A percentile compares a stretch with the other conserved stretches of the same genome.
phyloP scores from a whole-genome alignment of 2,329 filamentous ascomycete species.

The Phialocephala subalpina region DNA sequence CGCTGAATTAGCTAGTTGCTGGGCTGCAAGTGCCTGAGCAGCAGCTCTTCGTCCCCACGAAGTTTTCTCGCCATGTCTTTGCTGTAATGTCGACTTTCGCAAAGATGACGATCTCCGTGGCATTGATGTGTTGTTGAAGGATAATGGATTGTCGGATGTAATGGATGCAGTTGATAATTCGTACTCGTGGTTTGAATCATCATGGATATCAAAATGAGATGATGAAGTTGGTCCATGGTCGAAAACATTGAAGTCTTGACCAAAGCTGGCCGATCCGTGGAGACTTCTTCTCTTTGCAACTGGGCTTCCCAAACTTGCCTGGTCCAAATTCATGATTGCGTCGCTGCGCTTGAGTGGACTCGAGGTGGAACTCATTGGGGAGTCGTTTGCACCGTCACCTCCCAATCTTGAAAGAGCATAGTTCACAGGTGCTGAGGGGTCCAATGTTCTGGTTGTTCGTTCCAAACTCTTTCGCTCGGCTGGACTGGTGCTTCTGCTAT shows the following conservation, averaged over 20 bases:
- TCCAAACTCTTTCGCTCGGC: slow-evolving; percentile 55
- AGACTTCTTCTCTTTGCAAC: slow-evolving; percentile 91
- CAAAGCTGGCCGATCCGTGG: slow-evolving; percentile 75
- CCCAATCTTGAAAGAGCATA: slow-evolving; percentile 58
- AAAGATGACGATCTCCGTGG: slow-evolving; percentile 79
- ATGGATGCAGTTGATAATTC: slow-evolving; percentile 54
- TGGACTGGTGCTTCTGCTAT: slow-evolving; percentile 49
- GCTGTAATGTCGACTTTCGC: slow-evolving; percentile 86
- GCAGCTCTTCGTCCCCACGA: slow-evolving; percentile 68
- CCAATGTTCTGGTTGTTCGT: slow-evolving; percentile 58
- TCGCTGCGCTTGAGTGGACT: slow-evolving; percentile 94
- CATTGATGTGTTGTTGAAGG: slow-evolving; percentile 52
- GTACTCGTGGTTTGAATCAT: slow-evolving; percentile 61
- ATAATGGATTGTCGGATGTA: slow-evolving; percentile 35
- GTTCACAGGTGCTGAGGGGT: slow-evolving; percentile 59
- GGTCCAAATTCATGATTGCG: slow-evolving; percentile 86
- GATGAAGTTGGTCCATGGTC: slow-evolving; percentile 60
- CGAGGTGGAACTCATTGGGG: slow-evolving; percentile 62
- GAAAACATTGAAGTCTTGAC: slow-evolving; percentile 76
- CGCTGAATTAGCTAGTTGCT: slow-evolving; percentile 35
- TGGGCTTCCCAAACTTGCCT: slow-evolving; percentile 80
- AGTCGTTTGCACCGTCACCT: slow-evolving; percentile 52
- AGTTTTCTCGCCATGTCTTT: slow-evolving; percentile 75
- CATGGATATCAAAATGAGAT: slow-evolving; percentile 59
- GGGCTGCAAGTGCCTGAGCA: slow-evolving; percentile 51